A percentile compares a stretch with the other conserved stretches of the same genome.
Conservation (phyloP, 139 green algal species). For the Chlamydomonas schloesseri region DNA sequence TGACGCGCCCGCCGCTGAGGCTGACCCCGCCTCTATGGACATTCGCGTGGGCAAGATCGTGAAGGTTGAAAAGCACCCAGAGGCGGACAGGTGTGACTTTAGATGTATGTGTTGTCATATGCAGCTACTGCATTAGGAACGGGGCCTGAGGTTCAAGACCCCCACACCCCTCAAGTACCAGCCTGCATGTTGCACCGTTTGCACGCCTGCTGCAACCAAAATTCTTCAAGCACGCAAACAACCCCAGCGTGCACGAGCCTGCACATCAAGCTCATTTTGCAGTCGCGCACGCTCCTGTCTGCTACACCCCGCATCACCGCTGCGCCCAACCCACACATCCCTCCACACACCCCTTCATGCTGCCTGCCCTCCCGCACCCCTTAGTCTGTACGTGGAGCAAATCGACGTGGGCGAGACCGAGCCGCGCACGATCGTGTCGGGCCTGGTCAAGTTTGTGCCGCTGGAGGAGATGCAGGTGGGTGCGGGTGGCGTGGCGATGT, state of each 20-base stretch:
- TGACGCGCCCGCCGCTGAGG: slow-evolving; percentile 19
- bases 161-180: too few relatives aligned
- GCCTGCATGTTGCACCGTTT: too few relatives aligned
- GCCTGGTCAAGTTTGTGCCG: slow-evolving; percentile 79
- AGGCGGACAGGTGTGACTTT: slow-evolving; percentile 70
- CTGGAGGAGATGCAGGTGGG: slow-evolving; percentile 69
- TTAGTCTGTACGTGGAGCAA: slow-evolving; percentile 59
- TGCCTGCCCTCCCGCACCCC: background rate
- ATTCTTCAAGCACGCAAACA: too few relatives aligned
- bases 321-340: background rate
- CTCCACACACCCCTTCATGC: background rate
- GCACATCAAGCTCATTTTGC: too few relatives aligned
- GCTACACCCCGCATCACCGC: too few relatives aligned
- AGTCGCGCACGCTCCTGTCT: too few relatives aligned
- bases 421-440: slow-evolving; percentile 84
- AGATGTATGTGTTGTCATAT: too few relatives aligned
- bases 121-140: too few relatives aligned
- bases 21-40: slow-evolving; percentile 57
- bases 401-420: slow-evolving; percentile 87
- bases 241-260: too few relatives aligned
- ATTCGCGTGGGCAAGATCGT: slow-evolving; percentile 74
- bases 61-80: slow-evolving; percentile 68
- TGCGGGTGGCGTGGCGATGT: background rate
- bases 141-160: too few relatives aligned
- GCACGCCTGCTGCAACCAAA: too few relatives aligned